Percentiles rank a stretch among this genome's conserved stretches.
These are phyloP conservation scores for Ophiosphaerella korrae DNA, from an alignment of 2,329 filamentous ascomycete genomes.

Conservation along the genomic window DNA sequence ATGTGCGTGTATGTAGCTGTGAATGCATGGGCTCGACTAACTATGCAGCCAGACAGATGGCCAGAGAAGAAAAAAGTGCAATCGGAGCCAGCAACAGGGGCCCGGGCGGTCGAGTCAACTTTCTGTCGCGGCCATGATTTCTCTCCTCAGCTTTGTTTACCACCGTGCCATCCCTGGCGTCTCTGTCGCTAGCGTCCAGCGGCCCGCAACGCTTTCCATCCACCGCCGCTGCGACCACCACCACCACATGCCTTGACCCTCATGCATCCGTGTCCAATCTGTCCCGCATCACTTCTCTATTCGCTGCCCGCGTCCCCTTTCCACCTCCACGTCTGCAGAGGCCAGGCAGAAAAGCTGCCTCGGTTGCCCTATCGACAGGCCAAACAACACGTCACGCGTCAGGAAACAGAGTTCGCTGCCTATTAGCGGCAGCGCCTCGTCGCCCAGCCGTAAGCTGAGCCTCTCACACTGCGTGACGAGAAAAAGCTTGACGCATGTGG, in stretches of 20 bases:
- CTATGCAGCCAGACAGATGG: no score
- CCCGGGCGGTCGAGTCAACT: constrained; percentile 14
- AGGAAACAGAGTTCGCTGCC: constrained; percentile 7
- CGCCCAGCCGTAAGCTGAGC: constrained; percentile 9
- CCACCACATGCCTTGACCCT: no score
- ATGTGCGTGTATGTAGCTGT: no score
- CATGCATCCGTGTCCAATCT: no score
- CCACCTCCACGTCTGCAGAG: neutral
- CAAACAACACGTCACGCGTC: constrained; percentile 30
- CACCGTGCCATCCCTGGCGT: no score
- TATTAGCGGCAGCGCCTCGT: constrained; percentile 11
- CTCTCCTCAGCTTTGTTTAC: neutral
- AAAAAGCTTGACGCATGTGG: constrained; percentile 35
- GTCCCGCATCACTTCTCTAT: no score
- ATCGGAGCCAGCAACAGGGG: constrained; percentile 10
- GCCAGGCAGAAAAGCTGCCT: neutral
- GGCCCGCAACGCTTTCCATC: no score
- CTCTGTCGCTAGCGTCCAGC: no score
- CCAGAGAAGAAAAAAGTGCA: no score
- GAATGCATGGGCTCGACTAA: no score
- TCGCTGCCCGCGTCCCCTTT: no score
- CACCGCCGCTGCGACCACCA: no score
- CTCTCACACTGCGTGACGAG: constrained; percentile 15
- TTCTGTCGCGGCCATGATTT: neutral
- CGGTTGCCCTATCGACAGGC: constrained; percentile 24